Conservation (phyloP, 805 yeast genomes). For the Debaryomyces castellii region DNA sequence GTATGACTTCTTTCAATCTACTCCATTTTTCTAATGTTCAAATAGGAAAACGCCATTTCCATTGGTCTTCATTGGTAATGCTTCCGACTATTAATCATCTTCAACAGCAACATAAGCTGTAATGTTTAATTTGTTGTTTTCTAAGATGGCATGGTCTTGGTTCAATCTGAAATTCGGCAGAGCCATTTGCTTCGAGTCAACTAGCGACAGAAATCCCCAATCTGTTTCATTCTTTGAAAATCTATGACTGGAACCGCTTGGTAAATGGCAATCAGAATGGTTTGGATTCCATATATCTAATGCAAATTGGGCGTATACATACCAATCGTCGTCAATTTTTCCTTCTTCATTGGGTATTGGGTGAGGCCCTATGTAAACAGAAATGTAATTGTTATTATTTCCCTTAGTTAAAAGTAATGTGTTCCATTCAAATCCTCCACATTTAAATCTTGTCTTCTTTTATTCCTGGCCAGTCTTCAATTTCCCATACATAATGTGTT, state of each 20-base stretch:
- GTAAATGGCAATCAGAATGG: constrained; percentile 58
- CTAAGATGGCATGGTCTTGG: constrained; percentile 38
- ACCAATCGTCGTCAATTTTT: constrained; percentile 59
- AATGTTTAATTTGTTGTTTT: constrained; percentile 60
- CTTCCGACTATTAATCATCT: constrained; percentile 87
- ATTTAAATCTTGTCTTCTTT: constrained; percentile 44
- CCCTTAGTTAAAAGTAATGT: constrained; percentile 78
- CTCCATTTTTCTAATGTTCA: too few relatives aligned
- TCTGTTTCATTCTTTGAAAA: constrained; percentile 76
- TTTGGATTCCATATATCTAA: constrained; percentile 81
- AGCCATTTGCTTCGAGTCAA: constrained; percentile 51
- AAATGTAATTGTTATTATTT: constrained; percentile 53
- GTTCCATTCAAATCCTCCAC: constrained; percentile 69
- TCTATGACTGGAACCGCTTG: constrained; percentile 72
- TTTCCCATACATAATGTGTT: constrained; percentile 48
- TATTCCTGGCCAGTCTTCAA: constrained; percentile 46
- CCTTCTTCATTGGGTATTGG: constrained; percentile 34
- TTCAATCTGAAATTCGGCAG: constrained; percentile 14
- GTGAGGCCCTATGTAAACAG: constrained; percentile 80
- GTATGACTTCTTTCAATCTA: too few relatives aligned
- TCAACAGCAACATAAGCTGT: constrained; percentile 76
- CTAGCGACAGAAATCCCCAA: constrained; percentile 91
- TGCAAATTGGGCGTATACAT: constrained; percentile 88
- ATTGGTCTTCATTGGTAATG: too few relatives aligned
- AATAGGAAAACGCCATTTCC: too few relatives aligned